Evolutionary conservation across 164 flowering plant genomes (phyloP), one percentile per base, ranked within the genome.

Genomic region (Amborella trichopoda): DNA sequence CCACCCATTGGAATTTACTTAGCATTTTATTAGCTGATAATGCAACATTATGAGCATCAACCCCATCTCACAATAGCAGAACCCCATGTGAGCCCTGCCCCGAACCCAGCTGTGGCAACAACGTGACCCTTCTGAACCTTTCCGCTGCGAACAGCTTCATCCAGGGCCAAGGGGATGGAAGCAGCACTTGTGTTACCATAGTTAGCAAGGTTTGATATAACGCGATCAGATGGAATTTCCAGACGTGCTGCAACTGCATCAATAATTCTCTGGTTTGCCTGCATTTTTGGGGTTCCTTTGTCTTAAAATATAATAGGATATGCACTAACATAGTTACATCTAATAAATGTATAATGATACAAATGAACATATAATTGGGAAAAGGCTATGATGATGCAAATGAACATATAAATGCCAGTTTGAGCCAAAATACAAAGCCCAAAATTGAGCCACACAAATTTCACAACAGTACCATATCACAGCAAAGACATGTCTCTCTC

Each of bases 111-210:
- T 33, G 76, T 45, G 5, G 83, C 88, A 37, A 89, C 73, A 3
- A 66, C 73, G 33, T 89, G 74, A 17, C 97, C 97, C 21, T 80
- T 20, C 61, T 75, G 60, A 37, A 89, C 90, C 64, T 75, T 82
- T 43, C 97, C 95, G 27, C 77, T 65, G 52, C 86, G 62, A 38
- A 89, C 81, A 34, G 94, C 93, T 71, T 80, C 97, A 59, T 89
- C 97, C 69, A 89, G 59, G 24, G 95, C 98, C 68, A 91, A 54
- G 0, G 95, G 98, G 48, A 91, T 87, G 11, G 96, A 91, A 49
- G 95, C 96, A 32, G 98, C 93, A 52, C 98, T 84, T 6, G 96
- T 87, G 69, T 91, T 91, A 1, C 98, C 98, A 52, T 91, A 84
- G 30, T 80, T 80, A 16, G 90, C 83, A 67, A 91, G 57, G 60